Base-by-base conservation (phyloP, 129 eudicot genomes). In the Flaveria ramosissima region DNA sequence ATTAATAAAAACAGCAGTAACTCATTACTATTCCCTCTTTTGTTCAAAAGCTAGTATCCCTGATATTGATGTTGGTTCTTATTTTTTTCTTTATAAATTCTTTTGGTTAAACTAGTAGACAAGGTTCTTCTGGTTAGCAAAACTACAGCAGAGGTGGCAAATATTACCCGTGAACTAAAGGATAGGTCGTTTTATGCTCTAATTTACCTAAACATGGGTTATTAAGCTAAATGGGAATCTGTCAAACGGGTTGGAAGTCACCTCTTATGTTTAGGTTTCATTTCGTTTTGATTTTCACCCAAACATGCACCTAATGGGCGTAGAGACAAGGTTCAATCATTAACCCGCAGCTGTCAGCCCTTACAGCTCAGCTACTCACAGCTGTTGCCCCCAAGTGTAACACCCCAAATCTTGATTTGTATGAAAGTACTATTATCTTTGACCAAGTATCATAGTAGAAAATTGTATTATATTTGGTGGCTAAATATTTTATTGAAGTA, bases 111-210 rank as follows among this genome's bases (percentile, higher is more conserved):
- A 70, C 60, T 59, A 59, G 48, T 26, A 48, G 23, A 70, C 27
- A 21, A 46, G 73, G 41, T n/a, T 51, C 48, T 7, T 72, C 66
- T 32, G 63, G 19, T 50, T 10, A 72, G 66, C 66, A 53, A 52
- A 21, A 30, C 46, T 71, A 71, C 52, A 68, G 20, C 13, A 43
- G 53, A 68, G 36, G 36, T 43, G 51, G n/a, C n/a, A 41, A 19
- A 66, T 66, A 39, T 43, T 10, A 39, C 71, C 71, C 0, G 9
- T 19, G 19, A 46, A 68, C 48, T 66, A 42, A 10, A 7, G 15
- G 14, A n/a, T 10, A 9, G 52, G 72, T 42, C 72, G 1, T 41
- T 59, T 59, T 9, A 7, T 59, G 39, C 12, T 59, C 36, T 21
- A 59, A 9, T 23, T 36, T 59, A 59, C 65, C 36, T 59, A 39